Conservation (phyloP, 2,329 filamentous ascomycete species). For the Helotiales sp. region DNA sequence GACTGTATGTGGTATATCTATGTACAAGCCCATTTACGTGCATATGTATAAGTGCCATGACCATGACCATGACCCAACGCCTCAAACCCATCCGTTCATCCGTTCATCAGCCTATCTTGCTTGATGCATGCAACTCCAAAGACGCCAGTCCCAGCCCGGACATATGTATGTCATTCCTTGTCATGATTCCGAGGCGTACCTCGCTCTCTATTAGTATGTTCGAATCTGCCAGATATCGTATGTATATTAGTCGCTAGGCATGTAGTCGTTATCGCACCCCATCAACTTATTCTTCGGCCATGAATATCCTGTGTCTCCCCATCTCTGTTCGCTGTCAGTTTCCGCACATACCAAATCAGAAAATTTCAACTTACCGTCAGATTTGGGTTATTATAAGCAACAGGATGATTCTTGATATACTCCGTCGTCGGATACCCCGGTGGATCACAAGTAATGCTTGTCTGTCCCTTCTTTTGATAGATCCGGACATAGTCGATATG, state of each 20-base stretch:
- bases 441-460: constrained; percentile 54
- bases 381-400: constrained; percentile 60
- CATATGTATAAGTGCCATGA: neutral
- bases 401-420: constrained; percentile 63
- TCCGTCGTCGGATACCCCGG: constrained; percentile 62
- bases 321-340: constrained; percentile 21
- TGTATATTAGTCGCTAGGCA: neutral
- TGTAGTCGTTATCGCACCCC: too few relatives aligned
- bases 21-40: neutral
- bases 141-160: neutral
- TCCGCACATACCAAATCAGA: neutral
- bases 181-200: neutral
- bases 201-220: neutral
- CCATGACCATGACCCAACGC: neutral
- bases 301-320: constrained; percentile 31
- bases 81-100: neutral
- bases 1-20: neutral
- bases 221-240: neutral
- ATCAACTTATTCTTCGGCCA: constrained; percentile 33
- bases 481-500: constrained; percentile 54
- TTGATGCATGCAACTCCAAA: too few relatives aligned
- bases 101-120: too few relatives aligned
- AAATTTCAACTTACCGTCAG: constrained; percentile 44
- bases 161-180: neutral
- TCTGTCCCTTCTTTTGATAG: constrained; percentile 50